Base-by-base conservation (phyloP, 2,329 filamentous ascomycete genomes). In the Ascochyta clinopodiicola region DNA sequence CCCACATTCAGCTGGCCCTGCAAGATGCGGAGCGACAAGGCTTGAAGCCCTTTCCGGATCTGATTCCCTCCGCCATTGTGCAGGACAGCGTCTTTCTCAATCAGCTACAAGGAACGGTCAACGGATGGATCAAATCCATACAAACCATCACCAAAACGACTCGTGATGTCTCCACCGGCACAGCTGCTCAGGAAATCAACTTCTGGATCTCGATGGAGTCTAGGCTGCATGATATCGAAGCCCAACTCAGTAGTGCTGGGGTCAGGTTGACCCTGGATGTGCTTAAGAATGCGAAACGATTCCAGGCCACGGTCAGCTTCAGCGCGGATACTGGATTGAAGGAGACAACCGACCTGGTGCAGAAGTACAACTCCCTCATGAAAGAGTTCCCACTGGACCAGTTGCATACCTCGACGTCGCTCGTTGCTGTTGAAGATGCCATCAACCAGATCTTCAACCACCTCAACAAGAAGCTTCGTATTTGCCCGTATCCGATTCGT, bases 351-450 rank as follows among this genome's bases (percentile, higher is more conserved):
- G 95, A 99, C 60, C 90, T 91, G 73, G 96, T 99, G 42, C 92
- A 96, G 76, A 97, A 97, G 77, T 99, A 98, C 82, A 99, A 99
- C 74, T 91, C 96, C 78, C 85, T 99, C 22, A 98, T 99, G 91
- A 89, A 95, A 60, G 96, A 99, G 74, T 98, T 99, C 62, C 95
- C 95, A 0, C 82, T 99, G 31, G 94, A 98, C 71, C 95, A 99
- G 75, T 80, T 99, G 25, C 84, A 97, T 17, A 96, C 95, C 15
- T 93, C 95, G 1, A 96, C 93, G 0, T 94, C 93, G 0, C 78
- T 99, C 39, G 82, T 88, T 67, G 97, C 96, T 77, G 87, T 96
- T 2, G 88, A 95, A 69, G 93, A 98, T 68, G 90, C 95, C 6
- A 85, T 99, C 60, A 85, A 88, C 39, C 86, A 93, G 68, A 96